Base-by-base conservation (phyloP, 2,329 filamentous ascomycete species). In the Diaporthe ampelina region DNA sequence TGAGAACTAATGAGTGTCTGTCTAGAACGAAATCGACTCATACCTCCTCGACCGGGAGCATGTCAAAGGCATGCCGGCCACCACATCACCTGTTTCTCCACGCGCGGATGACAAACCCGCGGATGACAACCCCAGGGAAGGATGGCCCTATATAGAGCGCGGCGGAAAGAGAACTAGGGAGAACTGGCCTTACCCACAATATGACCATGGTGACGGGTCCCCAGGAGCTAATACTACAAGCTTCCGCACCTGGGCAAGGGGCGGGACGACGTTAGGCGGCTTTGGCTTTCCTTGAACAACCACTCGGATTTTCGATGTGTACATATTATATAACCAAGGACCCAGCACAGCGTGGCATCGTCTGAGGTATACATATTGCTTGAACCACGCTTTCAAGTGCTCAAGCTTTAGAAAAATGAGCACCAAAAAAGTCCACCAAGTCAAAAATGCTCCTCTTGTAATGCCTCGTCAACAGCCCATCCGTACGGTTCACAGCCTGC, bases 31-130 rank as follows among this genome's bases (percentile, higher is more conserved):
- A 71, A 70, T 74, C 73, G 63, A 65, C 71, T 70, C 58, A 32
- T 29, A 70, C 74, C 54, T 79, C 76, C 72, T 76, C 24, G 65
- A 70, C 24, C 69, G 73, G 9, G 70, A 75, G 21, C 70, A 61
- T 45, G 65, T 67, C 35, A 48, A 32, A 26, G 59, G 40, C 15
- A 15, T 37, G 5, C 29, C 24, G 37, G 40, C 54, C 37, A 0
- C 37, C 37, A 1, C 37, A 7, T 13, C 69, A 19, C 24, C 37
- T 10, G 3, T 50, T 26, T n/a, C 45, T 21, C 17, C 72, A 11
- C n/a, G 32, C 24, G 24, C 48, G 15, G 68, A 37, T 5, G 32
- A 35, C 2, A 59, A 52, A n/a, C n/a, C 37, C 24, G 24, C 48
- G 15, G 68, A 37, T 5, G 32, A 35, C 2, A 59, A 52, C 1